Evolutionary conservation across 106 monocot species (phyloP).

Genomic region (Phalaenopsis aphrodite): DNA sequence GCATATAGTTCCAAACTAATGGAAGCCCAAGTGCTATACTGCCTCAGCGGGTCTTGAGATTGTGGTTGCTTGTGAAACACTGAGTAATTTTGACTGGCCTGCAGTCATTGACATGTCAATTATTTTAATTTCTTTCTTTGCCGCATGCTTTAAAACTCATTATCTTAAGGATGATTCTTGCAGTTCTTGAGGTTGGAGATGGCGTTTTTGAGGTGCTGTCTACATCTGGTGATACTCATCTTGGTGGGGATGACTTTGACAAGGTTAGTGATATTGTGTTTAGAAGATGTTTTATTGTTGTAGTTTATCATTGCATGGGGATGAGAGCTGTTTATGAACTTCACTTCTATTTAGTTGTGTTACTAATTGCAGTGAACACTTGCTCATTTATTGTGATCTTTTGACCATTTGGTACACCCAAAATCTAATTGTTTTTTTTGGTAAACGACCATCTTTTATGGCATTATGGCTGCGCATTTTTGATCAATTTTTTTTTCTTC

Average conservation of each 20-base stretch:
- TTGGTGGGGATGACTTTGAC: conserved; percentile 94
- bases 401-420: neutral
- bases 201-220: conserved; percentile 92
- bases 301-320: neutral
- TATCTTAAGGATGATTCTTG: conserved; percentile 2
- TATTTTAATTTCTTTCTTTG: neutral
- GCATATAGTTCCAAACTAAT: too few relatives aligned
- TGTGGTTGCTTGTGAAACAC: neutral
- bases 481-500: neutral
- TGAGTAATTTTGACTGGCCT: neutral
- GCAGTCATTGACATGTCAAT: neutral
- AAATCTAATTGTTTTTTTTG: neutral
- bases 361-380: neutral
- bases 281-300: neutral
- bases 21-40: too few relatives aligned
- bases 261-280: conserved; percentile 34
- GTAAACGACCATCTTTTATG: neutral
- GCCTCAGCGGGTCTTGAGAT: neutral
- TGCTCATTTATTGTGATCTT: neutral
- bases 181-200: conserved; percentile 92
- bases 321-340: neutral
- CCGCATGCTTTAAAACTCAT: neutral
- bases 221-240: conserved; percentile 87
- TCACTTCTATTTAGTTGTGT: neutral
- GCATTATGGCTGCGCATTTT: neutral